These are phyloP conservation scores for Polyporus arcularius DNA, from an alignment of 768 basidiomycete genomes.

Conservation along the genomic window DNA sequence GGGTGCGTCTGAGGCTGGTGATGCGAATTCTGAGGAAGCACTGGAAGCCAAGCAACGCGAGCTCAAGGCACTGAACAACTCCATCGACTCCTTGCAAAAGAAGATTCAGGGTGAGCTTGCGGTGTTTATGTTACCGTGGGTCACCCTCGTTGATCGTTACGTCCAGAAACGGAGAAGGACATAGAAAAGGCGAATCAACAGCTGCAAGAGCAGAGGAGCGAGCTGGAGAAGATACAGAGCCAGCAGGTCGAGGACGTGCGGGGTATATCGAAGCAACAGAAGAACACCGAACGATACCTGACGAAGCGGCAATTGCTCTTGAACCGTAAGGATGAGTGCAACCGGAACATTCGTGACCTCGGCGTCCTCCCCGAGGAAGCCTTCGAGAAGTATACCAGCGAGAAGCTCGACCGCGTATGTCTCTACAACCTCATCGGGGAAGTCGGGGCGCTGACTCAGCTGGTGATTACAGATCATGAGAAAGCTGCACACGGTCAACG, in stretches of 20 bases:
- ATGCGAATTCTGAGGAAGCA: constrained; percentile 60
- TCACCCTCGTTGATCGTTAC: background rate
- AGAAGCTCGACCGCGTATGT: constrained; percentile 84
- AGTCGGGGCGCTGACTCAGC: background rate
- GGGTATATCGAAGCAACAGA: constrained; percentile 87
- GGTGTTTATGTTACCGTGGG: background rate
- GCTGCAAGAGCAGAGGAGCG: constrained; percentile 64
- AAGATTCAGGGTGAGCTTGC: constrained; percentile 55
- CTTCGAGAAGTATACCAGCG: constrained; percentile 89
- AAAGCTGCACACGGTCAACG: constrained; percentile 89
- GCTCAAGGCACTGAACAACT: constrained; percentile 61
- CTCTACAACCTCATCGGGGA: background rate
- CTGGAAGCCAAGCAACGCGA: constrained; percentile 71
- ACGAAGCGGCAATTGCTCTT: constrained; percentile 87
- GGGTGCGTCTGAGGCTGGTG: constrained; percentile 60
- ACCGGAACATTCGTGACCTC: constrained; percentile 92
- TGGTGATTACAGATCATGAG: constrained; percentile 70
- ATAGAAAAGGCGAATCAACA: constrained; percentile 60
- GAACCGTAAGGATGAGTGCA: constrained; percentile 90
- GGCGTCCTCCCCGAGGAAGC: constrained; percentile 98
- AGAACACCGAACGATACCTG: constrained; percentile 92
- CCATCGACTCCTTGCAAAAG: constrained; percentile 65
- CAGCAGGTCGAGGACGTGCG: constrained; percentile 88
- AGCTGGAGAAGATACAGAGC: constrained; percentile 74
- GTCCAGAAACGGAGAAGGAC: constrained; percentile 69